Evolutionary conservation across 164 flowering plant genomes (phyloP).

Genomic region (Saururus chinensis): DNA sequence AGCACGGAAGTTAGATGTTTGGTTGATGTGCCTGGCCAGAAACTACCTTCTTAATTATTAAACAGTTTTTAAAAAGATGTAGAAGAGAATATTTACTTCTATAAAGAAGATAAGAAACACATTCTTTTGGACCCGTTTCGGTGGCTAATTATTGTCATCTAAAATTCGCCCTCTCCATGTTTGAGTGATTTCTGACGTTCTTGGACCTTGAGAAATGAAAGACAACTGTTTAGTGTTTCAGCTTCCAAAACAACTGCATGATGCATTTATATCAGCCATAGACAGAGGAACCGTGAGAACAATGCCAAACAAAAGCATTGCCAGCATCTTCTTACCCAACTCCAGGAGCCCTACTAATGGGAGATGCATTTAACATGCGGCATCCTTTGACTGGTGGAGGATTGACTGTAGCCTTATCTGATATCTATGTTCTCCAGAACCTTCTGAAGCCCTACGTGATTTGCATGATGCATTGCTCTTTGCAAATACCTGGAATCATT

Average conservation of each 20-base stretch:
- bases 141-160: no score
- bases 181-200: no score
- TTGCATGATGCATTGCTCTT: conserved; percentile 55
- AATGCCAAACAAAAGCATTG: conserved; percentile 96
- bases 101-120: no score
- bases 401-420: conserved; percentile 87
- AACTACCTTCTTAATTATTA: conserved; percentile 66
- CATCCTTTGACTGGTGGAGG: conserved; percentile 96
- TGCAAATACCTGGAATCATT: conserved; percentile 75
- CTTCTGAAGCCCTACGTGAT: conserved; percentile 71
- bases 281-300: conserved; percentile 74
- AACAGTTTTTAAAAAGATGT: no score
- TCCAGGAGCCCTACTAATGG: conserved; percentile 87
- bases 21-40: conserved; percentile 94
- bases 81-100: no score
- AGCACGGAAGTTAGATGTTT: conserved; percentile 82
- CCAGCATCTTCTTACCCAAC: conserved; percentile 88
- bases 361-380: conserved; percentile 93
- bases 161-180: no score
- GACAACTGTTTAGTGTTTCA: conserved; percentile 12
- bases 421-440: conserved; percentile 68
- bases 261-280: conserved; percentile 64
- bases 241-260: conserved; percentile 55
- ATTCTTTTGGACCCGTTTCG: no score
- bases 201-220: neutral